These are phyloP conservation scores for Alnus rubra DNA, from an alignment of 306 rosid genomes.

Conservation along the genomic window DNA sequence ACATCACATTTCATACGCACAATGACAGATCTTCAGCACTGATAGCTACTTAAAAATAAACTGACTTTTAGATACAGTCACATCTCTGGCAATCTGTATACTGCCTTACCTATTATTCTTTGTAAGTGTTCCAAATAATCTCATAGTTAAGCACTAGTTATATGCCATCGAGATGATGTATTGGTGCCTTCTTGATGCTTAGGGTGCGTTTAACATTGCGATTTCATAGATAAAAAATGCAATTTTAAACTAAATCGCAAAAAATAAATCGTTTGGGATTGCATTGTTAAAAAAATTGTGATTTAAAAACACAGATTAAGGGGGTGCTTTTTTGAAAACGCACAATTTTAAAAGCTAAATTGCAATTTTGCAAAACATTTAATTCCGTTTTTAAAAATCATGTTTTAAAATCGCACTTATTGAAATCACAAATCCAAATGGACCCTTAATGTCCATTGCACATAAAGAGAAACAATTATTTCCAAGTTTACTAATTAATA, in stretches of 20 bases:
- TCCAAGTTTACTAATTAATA: neutral
- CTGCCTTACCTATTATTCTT: slow-evolving; percentile 24
- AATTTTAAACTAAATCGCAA: no score
- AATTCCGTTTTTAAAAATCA: no score
- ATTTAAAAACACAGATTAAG: no score
- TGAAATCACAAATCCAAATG: no score
- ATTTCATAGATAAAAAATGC: no score
- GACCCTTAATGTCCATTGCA: neutral
- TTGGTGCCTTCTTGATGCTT: neutral
- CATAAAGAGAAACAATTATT: neutral
- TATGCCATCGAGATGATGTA: neutral
- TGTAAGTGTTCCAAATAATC: neutral
- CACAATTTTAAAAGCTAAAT: no score
- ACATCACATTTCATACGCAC: neutral
- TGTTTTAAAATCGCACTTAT: no score
- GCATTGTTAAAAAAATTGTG: no score
- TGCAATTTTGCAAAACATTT: no score
- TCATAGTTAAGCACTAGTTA: neutral
- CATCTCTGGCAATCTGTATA: slow-evolving; percentile 14
- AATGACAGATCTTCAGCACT: slow-evolving; percentile 6
- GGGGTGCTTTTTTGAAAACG: no score
- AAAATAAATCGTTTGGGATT: no score
- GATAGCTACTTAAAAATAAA: slow-evolving; percentile 15
- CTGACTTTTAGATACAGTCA: neutral
- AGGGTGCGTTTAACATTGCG: no score